These are phyloP conservation scores for Penicillium expansum DNA, from an alignment of 2,329 filamentous ascomycete genomes.

Conservation along the genomic window DNA sequence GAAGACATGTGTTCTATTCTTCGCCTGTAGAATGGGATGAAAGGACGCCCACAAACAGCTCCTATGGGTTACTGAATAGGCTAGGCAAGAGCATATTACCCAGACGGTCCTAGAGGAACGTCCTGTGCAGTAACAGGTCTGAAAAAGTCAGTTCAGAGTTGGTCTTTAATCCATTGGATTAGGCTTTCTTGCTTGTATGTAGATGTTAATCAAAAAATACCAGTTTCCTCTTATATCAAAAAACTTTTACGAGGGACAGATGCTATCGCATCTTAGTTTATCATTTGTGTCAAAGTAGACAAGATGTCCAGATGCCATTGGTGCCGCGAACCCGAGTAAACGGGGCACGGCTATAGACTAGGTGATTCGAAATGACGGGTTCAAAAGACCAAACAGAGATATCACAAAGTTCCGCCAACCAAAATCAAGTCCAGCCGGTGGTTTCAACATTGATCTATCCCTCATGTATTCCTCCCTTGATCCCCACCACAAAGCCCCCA, in stretches of 20 bases:
- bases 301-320: constrained; percentile 18
- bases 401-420: neutral
- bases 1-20: too few relatives aligned
- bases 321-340: constrained; percentile 23
- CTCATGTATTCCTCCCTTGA: constrained; percentile 8
- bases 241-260: neutral
- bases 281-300: constrained; percentile 17
- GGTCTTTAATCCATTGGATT: neutral
- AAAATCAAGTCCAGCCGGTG: neutral
- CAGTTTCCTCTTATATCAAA: neutral
- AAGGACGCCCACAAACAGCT: too few relatives aligned
- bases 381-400: constrained; percentile 10
- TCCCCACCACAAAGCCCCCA: constrained; percentile 13
- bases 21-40: too few relatives aligned
- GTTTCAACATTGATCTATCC: constrained; percentile 4
- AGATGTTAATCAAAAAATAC: neutral
- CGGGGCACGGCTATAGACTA: constrained; percentile 19
- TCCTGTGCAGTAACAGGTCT: too few relatives aligned
- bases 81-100: too few relatives aligned
- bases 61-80: too few relatives aligned
- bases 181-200: neutral
- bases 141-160: neutral
- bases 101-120: too few relatives aligned
- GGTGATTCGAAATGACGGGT: constrained; percentile 5
- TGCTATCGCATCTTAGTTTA: neutral